Evolutionary conservation across 352 stramenopile genomes (phyloP).

Genomic region (Pythium biforme): DNA sequence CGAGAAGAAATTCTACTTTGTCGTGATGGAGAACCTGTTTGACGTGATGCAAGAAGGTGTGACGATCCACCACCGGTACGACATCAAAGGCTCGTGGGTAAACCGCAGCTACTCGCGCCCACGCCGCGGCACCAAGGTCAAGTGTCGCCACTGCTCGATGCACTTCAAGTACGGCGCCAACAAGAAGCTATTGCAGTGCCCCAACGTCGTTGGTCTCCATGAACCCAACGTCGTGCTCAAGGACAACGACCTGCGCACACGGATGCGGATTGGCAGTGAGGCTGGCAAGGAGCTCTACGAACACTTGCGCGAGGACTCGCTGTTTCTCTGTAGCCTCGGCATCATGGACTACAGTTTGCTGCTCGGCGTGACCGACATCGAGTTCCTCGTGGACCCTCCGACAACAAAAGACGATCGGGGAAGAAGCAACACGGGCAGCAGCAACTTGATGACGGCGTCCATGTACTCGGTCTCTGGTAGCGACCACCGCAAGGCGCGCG

Average conservation of each 20-base stretch:
- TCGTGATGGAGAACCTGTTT: slow-evolving; percentile 94
- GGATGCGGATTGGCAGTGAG: slow-evolving; percentile 69
- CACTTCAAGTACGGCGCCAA: slow-evolving; percentile 79
- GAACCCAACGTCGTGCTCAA: slow-evolving; percentile 87
- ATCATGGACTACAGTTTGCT: slow-evolving; percentile 93
- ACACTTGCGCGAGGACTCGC: slow-evolving; percentile 66
- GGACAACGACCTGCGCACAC: slow-evolving; percentile 81
- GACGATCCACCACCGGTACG: slow-evolving; percentile 85
- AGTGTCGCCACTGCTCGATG: slow-evolving; percentile 86
- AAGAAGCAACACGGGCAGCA: slow-evolving; percentile 36
- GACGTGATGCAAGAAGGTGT: slow-evolving; percentile 58
- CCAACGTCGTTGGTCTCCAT: slow-evolving; percentile 75
- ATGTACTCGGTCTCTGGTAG: slow-evolving; percentile 3
- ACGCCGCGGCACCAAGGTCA: slow-evolving; percentile 69
- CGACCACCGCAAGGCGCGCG: slow-evolving; percentile 4
- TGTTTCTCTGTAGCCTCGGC: slow-evolving; percentile 69
- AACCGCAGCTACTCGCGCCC: slow-evolving; percentile 84
- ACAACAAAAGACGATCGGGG: background rate
- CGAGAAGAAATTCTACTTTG: slow-evolving; percentile 89
- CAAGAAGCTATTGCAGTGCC: slow-evolving; percentile 65
- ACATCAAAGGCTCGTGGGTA: slow-evolving; percentile 93
- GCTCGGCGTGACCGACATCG: slow-evolving; percentile 82
- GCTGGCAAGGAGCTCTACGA: slow-evolving; percentile 63
- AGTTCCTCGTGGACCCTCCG: slow-evolving; percentile 73
- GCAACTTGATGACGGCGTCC: slow-evolving; percentile 15